Percentiles rank a stretch among this genome's conserved stretches.
Evolutionary conservation across 2,329 filamentous ascomycete genomes (phyloP).

Genomic region (Aspergillus glaucus): DNA sequence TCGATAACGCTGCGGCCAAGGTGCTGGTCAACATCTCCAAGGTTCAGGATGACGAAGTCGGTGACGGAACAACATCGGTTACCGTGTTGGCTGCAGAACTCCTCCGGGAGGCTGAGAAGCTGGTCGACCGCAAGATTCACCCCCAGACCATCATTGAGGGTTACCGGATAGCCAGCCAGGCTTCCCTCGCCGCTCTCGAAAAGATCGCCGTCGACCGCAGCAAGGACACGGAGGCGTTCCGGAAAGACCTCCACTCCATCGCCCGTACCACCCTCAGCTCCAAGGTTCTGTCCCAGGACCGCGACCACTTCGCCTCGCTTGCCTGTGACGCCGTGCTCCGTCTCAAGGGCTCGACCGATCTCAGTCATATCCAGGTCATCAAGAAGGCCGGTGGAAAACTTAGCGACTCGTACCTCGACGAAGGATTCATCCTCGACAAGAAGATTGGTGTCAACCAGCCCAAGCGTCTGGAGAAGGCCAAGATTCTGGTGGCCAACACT

Average conservation of each 20-base stretch:
- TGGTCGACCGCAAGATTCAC: slow-evolving; percentile 97
- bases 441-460: slow-evolving; percentile 98
- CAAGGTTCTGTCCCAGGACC: slow-evolving; percentile 91
- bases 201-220: slow-evolving; percentile 85
- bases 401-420: slow-evolving; percentile 93
- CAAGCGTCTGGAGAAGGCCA: slow-evolving; percentile 93
- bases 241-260: slow-evolving; percentile 82
- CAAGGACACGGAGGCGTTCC: slow-evolving; percentile 74
- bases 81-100: slow-evolving; percentile 92
- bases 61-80: slow-evolving; percentile 97
- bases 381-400: slow-evolving; percentile 98
- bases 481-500: slow-evolving; percentile 96
- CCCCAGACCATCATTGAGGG: slow-evolving; percentile 99
- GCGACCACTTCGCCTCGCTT: slow-evolving; percentile 81
- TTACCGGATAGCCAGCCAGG: slow-evolving; percentile 91
- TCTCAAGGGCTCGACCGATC: slow-evolving; percentile 81
- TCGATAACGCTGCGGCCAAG: slow-evolving; percentile 97
- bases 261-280: slow-evolving; percentile 94
- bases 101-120: slow-evolving; percentile 89
- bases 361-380: slow-evolving; percentile 98
- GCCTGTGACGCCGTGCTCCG: slow-evolving; percentile 88
- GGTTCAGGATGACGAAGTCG: slow-evolving; percentile 97
- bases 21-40: slow-evolving; percentile 99
- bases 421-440: slow-evolving; percentile 98
- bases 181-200: slow-evolving; percentile 77